phyloP scores from a whole-genome alignment of 805 yeast species.

The Metschnikowia colocasiae region DNA sequence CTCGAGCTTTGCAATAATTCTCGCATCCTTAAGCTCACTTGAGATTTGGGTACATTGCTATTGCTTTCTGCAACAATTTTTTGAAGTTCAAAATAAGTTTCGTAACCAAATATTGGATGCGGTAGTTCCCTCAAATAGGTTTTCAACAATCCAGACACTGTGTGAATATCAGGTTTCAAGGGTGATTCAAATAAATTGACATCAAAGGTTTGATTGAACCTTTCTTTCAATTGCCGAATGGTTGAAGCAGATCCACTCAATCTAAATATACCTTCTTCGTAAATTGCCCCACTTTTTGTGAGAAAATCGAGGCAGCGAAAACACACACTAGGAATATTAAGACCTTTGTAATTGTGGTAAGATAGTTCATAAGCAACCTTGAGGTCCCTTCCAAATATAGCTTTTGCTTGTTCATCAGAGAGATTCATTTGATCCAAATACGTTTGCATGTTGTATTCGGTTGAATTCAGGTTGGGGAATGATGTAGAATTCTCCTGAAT shows the following conservation, averaged over 20 bases:
- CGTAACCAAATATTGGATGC: conserved; percentile 59
- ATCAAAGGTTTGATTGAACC: conserved; percentile 66
- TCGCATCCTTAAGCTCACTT: conserved; percentile 26
- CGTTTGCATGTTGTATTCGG: conserved; percentile 17
- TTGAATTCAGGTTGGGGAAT: background rate
- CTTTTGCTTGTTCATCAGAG: conserved; percentile 32
- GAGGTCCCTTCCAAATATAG: conserved; percentile 65
- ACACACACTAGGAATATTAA: conserved; percentile 67
- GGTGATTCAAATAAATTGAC: conserved; percentile 54
- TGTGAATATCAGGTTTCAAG: conserved; percentile 66
- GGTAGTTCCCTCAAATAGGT: conserved; percentile 78
- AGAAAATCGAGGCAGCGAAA: conserved; percentile 71
- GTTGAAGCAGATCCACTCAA: conserved; percentile 83
- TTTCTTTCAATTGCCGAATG: conserved; percentile 63
- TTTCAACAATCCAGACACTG: conserved; percentile 82
- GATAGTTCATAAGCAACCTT: conserved; percentile 51
- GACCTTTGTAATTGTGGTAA: conserved; percentile 41
- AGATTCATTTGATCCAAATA: conserved; percentile 36
- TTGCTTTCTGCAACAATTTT: conserved; percentile 12
- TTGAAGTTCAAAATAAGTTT: conserved; percentile 30
- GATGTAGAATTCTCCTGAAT: conserved; percentile 1
- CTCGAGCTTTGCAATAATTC: conserved; percentile 29
- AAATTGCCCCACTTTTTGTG: conserved; percentile 62
- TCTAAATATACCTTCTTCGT: conserved; percentile 88
- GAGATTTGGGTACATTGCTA: conserved; percentile 18